A percentile compares a stretch with the other conserved stretches of the same genome.
phyloP scores from a whole-genome alignment of 208 protist genomes.

The Trypanosomatidae sp. region DNA sequence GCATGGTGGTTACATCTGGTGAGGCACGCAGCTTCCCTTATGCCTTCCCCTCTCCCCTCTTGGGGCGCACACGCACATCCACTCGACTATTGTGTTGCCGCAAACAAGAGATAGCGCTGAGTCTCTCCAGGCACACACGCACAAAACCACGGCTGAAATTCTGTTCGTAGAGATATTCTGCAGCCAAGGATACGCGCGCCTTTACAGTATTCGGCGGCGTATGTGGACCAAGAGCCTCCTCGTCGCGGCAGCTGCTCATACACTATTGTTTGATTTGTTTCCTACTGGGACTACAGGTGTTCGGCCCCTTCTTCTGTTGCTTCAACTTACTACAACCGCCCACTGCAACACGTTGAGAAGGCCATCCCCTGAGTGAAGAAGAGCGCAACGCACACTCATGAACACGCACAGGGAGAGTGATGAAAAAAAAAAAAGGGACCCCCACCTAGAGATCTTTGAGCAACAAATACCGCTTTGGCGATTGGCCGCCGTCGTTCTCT shows the following conservation, averaged over 20 bases:
- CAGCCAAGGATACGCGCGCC: background rate
- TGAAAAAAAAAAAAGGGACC: background rate
- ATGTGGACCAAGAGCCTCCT: no score
- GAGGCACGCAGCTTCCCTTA: background rate
- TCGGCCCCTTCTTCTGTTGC: background rate
- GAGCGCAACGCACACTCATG: background rate
- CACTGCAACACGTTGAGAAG: background rate
- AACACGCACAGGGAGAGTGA: background rate
- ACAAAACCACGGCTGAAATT: background rate
- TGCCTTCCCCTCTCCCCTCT: background rate
- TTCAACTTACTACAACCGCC: background rate
- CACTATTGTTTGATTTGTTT: conserved; percentile 7
- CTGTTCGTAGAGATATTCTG: background rate
- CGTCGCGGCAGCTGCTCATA: background rate
- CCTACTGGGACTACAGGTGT: background rate
- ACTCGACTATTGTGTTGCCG: background rate
- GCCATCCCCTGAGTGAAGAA: background rate
- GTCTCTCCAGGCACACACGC: background rate
- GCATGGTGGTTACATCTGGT: background rate
- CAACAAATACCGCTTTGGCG: background rate
- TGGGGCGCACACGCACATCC: background rate
- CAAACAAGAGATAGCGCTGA: background rate
- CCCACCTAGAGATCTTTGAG: background rate
- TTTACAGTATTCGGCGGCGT: background rate
- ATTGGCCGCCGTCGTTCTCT: background rate